Base-by-base conservation (phyloP, 2,329 filamentous ascomycete genomes). In the Samsoniella hepiali region DNA sequence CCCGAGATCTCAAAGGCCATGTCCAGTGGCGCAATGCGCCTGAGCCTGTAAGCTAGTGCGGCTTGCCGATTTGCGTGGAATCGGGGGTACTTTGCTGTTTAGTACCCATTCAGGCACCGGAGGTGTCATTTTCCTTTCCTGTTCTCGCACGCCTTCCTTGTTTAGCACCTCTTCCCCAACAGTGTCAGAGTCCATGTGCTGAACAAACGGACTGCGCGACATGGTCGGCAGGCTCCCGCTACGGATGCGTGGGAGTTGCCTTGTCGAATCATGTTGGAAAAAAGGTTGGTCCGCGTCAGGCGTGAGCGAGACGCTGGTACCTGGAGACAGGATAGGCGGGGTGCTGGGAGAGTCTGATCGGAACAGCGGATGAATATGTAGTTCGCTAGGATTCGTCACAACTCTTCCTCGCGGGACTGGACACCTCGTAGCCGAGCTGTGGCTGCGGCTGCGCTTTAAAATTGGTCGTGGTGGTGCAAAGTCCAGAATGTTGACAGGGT, bases 311-410 rank as follows among this genome's bases (percentile, higher is more conserved):
- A 93, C 88, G 17, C 88, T 81, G 0, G 90, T 93, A 0, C 89
- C 88, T 0, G 88, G 87, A 0, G 88, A 90, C 1, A 83, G 81
- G 6, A 84, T 76, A 0, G 89, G 85, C 1, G 89, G 87, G 8
- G 89, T 88, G 1, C 80, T 82, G 0, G 88, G 88, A 47, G 86
- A 90, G 71, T 91, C 88, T 6, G 87, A 88, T 64, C 90, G 83
- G 78, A 93, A 93, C 3, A 93, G 81, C 9, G 90, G 90, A 72
- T 93, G 90, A 53, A 93, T 92, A 70, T 92, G 86, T 3, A 86
- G 81, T 72, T 93, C 88, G 69, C 81, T 81, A 57, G 71, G 77
- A 72, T 58, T 75, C 74, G 17, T 73, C 77, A 67, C 13, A 69
- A 71, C 31, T 29, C 70, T 53, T 65, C 71, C 65, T 9, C 63